These are phyloP conservation scores for Fraxinus paxiana DNA, from an alignment of 305 asterid genomes.

Conservation along the genomic window DNA sequence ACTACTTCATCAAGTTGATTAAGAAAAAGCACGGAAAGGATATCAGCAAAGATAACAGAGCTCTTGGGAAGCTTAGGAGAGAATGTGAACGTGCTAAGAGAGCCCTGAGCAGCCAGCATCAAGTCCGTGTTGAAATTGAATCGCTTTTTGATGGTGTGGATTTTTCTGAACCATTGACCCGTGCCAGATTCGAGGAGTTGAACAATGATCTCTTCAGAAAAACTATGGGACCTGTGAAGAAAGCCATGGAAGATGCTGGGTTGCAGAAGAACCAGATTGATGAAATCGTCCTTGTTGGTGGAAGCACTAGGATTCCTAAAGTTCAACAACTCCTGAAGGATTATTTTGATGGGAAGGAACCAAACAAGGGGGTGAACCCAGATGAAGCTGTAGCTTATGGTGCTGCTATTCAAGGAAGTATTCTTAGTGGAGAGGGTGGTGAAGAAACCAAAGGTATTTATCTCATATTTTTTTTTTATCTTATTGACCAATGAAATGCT, in stretches of 20 bases:
- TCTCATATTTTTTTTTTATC: neutral
- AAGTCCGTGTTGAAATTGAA: conserved; percentile 51
- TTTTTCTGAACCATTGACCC: conserved; percentile 49
- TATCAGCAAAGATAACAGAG: conserved; percentile 55
- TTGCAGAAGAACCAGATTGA: conserved; percentile 21
- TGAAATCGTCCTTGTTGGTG: conserved; percentile 55
- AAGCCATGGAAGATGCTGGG: conserved; percentile 57
- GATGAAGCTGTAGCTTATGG: conserved; percentile 58
- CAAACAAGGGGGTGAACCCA: conserved; percentile 53
- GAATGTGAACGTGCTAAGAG: conserved; percentile 52
- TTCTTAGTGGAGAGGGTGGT: conserved; percentile 53
- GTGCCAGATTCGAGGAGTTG: conserved; percentile 53
- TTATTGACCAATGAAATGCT: neutral
- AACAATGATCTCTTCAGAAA: conserved; percentile 50
- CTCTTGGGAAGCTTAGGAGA: conserved; percentile 54
- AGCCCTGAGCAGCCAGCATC: conserved; percentile 55
- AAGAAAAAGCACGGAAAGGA: conserved; percentile 53
- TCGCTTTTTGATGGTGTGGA: conserved; percentile 44
- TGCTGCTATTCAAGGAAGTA: conserved; percentile 56
- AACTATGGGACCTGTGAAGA: conserved; percentile 55
- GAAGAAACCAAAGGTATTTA: conserved; percentile 54
- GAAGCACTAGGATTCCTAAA: conserved; percentile 54
- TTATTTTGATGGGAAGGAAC: conserved; percentile 50
- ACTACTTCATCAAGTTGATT: conserved; percentile 42
- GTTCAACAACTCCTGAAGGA: conserved; percentile 50